Percentiles rank a stretch among this genome's conserved stretches.
Evolutionary conservation across 352 stramenopile genomes (phyloP).

Genomic region (Peronosclerospora sorghi): DNA sequence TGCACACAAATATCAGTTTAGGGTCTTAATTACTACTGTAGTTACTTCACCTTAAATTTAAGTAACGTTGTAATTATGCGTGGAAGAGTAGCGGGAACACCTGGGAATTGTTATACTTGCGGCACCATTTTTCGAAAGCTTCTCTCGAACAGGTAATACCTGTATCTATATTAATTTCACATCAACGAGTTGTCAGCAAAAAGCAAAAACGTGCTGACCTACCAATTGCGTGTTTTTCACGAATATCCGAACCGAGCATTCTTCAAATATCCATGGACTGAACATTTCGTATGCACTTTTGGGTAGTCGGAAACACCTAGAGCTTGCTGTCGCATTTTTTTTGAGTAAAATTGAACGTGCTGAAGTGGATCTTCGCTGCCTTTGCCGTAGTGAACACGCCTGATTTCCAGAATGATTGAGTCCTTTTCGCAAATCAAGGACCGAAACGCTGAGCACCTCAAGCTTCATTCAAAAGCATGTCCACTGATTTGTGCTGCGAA

Average conservation of each 20-base stretch:
- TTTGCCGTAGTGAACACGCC: conserved; percentile 77
- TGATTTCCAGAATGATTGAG: conserved; percentile 70
- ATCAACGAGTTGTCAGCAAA: not conserved
- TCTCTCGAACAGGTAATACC: conserved; percentile 34
- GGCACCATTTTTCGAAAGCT: conserved; percentile 42
- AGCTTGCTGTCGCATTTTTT: conserved; percentile 36
- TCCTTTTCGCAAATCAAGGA: conserved; percentile 29
- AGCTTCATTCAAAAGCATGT: conserved; percentile 51
- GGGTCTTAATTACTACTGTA: not conserved
- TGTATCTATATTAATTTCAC: conserved; percentile 7
- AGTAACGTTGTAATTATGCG: conserved; percentile 3
- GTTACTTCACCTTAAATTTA: not conserved
- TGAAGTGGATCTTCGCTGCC: conserved; percentile 57
- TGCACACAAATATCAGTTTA: not conserved
- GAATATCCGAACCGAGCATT: conserved; percentile 61
- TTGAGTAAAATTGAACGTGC: conserved; percentile 69
- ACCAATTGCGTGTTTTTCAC: conserved; percentile 51
- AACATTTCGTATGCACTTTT: conserved; percentile 58
- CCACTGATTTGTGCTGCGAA: conserved; percentile 31
- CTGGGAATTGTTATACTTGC: conserved; percentile 37
- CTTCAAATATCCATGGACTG: conserved; percentile 48
- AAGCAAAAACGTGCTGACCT: not conserved
- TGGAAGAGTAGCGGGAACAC: conserved; percentile 27
- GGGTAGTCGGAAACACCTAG: conserved; percentile 41
- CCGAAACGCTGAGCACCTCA: conserved; percentile 26